Percentiles rank a stretch among this genome's conserved stretches.
phyloP scores from a whole-genome alignment of 169 alveolate species.

The Besnoitia besnoiti region DNA sequence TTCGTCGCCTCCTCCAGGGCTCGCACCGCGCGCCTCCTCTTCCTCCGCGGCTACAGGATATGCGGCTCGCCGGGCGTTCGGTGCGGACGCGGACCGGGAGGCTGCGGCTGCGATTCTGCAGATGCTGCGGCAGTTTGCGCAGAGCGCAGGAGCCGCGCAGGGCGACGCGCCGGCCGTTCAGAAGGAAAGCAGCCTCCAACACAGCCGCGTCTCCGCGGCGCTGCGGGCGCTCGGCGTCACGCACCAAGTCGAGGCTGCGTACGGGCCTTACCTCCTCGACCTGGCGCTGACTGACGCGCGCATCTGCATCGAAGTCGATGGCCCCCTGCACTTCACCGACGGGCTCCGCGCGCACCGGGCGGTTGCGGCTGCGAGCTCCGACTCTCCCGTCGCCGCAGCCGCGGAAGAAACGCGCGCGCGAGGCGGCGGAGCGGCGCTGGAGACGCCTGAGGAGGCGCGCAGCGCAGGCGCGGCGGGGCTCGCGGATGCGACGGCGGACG shows the following conservation, averaged over 20 bases:
- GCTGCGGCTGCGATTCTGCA: not conserved
- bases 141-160: not conserved
- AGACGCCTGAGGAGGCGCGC: not conserved
- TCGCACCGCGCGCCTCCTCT: not conserved
- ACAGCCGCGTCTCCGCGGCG: constrained; percentile 38
- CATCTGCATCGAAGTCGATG: constrained; percentile 43
- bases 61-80: too few species aligned
- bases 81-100: not conserved
- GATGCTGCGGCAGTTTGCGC: not conserved
- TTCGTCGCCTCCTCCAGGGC: not conserved
- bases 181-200: constrained; percentile 58
- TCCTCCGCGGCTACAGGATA: not conserved
- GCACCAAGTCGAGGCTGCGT: not conserved
- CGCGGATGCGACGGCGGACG: not conserved
- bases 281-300: not conserved
- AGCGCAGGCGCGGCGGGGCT: not conserved
- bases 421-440: not conserved
- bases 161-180: not conserved
- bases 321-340: constrained; percentile 49
- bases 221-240: constrained; percentile 31
- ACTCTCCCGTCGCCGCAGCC: too few species aligned
- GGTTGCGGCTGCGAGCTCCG: too few species aligned
- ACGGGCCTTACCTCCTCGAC: constrained; percentile 41
- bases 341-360: not conserved
- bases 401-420: constrained; percentile 22